phyloP scores from a whole-genome alignment of 2,329 filamentous ascomycete species.

The Colletotrichum cuscutae region DNA sequence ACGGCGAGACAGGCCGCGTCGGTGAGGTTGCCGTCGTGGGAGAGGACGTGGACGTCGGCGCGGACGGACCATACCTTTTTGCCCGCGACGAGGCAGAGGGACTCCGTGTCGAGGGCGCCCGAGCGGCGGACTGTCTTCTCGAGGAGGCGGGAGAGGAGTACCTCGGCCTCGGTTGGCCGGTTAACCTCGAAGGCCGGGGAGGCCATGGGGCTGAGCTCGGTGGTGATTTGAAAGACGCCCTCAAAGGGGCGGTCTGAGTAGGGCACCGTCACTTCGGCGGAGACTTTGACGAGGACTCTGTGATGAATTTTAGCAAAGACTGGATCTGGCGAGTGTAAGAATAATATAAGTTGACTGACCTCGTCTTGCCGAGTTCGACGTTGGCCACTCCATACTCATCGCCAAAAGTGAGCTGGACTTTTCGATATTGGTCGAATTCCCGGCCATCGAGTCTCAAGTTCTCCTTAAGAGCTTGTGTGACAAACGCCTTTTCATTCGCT shows the following conservation, averaged over 20 bases:
- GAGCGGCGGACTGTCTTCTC: conserved; percentile 96
- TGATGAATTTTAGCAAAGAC: conserved; percentile 7
- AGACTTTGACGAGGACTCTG: conserved; percentile 86
- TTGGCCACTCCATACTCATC: conserved; percentile 92
- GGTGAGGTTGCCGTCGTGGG: conserved; percentile 89
- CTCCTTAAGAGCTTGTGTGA: conserved; percentile 83
- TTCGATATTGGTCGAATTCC: conserved; percentile 81
- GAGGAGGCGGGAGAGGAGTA: conserved; percentile 86
- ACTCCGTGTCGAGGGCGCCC: conserved; percentile 93
- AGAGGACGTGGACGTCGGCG: conserved; percentile 90
- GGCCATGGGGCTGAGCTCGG: conserved; percentile 92
- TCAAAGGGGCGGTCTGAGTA: conserved; percentile 92
- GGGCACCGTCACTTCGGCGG: conserved; percentile 87
- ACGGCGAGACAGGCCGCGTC: conserved; percentile 89
- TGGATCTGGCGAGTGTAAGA: neutral
- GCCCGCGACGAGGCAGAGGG: conserved; percentile 90
- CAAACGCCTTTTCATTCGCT: conserved; percentile 86
- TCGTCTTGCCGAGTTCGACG: conserved; percentile 89
- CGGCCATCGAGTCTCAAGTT: conserved; percentile 87
- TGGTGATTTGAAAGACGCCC: conserved; percentile 91
- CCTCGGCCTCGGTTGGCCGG: conserved; percentile 84
- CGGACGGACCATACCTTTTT: conserved; percentile 92
- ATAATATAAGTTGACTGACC: conserved; percentile 58
- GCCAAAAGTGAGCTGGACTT: conserved; percentile 82
- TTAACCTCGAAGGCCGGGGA: conserved; percentile 90